A percentile compares a stretch with the other conserved stretches of the same genome.
Conservation (phyloP, 2,329 filamentous ascomycete species). For the Alternaria conjuncta region DNA sequence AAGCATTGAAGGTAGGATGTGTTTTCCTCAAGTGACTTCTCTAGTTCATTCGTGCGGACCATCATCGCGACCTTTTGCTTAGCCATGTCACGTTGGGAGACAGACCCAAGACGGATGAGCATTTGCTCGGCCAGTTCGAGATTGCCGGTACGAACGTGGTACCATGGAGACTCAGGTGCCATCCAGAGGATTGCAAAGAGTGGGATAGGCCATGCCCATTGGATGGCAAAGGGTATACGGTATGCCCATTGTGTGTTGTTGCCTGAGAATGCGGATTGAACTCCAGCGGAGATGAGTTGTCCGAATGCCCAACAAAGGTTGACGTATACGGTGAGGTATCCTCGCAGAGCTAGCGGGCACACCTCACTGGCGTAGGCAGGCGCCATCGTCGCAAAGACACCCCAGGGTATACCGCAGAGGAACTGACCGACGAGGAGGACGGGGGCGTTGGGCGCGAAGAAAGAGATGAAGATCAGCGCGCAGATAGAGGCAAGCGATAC, state of each 20-base stretch:
- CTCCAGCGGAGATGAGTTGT: constrained; percentile 72
- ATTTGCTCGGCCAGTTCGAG: constrained; percentile 65
- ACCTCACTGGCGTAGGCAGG: constrained; percentile 61
- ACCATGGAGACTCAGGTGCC: constrained; percentile 62
- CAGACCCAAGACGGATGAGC: constrained; percentile 50
- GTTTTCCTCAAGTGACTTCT: constrained; percentile 68
- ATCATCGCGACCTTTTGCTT: constrained; percentile 73
- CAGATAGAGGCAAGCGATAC: constrained; percentile 17
- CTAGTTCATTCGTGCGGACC: constrained; percentile 80
- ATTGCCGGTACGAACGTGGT: constrained; percentile 68
- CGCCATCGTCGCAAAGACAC: constrained; percentile 50
- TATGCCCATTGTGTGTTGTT: constrained; percentile 67
- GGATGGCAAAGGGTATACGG: constrained; percentile 67
- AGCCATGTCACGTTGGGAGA: neutral
- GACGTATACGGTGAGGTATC: constrained; percentile 60
- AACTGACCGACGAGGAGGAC: constrained; percentile 27
- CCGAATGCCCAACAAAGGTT: constrained; percentile 50
- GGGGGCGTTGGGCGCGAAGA: constrained; percentile 26
- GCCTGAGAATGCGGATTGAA: constrained; percentile 68
- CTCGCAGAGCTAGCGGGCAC: constrained; percentile 71
- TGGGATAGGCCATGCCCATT: constrained; percentile 71
- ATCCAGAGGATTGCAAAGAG: constrained; percentile 8
- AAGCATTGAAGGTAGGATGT: constrained; percentile 82
- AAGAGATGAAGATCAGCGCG: constrained; percentile 27
- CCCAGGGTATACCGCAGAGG: constrained; percentile 46